Evolutionary conservation across 441 rosid species (phyloP).

Genomic region (Pelargonium myrrhifolium): DNA sequence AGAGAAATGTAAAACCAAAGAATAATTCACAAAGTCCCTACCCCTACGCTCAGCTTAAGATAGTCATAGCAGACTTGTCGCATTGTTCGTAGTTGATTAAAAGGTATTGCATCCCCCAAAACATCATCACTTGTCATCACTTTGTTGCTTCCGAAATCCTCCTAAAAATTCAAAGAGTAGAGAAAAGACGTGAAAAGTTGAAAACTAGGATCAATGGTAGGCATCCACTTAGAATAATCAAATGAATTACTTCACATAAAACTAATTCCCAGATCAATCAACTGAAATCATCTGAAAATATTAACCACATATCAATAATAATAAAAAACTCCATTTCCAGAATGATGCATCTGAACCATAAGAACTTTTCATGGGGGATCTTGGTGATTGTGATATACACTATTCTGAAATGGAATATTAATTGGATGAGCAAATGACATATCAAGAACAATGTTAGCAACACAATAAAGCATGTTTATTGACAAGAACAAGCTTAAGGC

Average conservation of each 20-base stretch:
- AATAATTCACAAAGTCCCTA: constrained; percentile 29
- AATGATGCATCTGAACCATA: background rate
- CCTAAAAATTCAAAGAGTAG: constrained; percentile 32
- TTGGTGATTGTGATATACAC: background rate
- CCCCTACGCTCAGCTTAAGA: constrained; percentile 61
- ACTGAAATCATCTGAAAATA: too few relatives aligned
- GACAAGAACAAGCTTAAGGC: background rate
- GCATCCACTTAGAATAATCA: background rate
- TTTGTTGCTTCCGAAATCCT: constrained; percentile 43
- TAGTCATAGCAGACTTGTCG: constrained; percentile 64
- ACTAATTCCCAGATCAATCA: too few relatives aligned
- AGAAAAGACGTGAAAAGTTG: background rate
- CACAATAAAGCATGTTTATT: background rate
- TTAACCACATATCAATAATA: background rate
- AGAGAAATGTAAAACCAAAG: constrained; percentile 8
- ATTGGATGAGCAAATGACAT: background rate
- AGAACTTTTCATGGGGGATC: background rate
- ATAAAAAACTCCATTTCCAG: background rate
- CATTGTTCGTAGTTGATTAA: constrained; percentile 57
- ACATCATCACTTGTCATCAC: constrained; percentile 90
- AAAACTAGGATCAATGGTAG: background rate
- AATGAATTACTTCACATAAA: background rate
- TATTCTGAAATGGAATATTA: background rate
- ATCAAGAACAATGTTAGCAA: background rate
- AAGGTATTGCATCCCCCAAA: constrained; percentile 92